Evolutionary conservation across 2,329 filamentous ascomycete species (phyloP), one percentile per base, ranked within the genome.

Genomic region (Chlorencoelia australis): DNA sequence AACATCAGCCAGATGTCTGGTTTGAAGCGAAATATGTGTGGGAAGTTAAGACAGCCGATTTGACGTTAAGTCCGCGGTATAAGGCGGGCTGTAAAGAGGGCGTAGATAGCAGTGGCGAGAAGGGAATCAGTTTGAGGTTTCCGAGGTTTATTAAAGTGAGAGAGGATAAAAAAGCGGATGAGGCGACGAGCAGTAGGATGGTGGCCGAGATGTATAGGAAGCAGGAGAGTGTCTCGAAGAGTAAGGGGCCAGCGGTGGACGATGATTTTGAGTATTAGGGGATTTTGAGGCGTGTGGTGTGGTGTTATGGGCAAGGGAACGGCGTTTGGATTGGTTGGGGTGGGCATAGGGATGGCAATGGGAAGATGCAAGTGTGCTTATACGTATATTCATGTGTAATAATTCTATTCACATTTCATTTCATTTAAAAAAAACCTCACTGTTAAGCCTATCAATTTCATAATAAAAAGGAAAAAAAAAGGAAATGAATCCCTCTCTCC

Each of bases 1-100:
- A 94, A 62, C 87, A 96, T 57, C 91, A 98, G 59, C 91, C 91
- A 2, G 91, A 98, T 58, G 87, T 98, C 24, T 98, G 91, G 91
- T 91, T 98, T 57, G 91, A 98, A 67, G 85, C 91, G 10, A 77
- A 79, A 27, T 80, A 82, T 52, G 91, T 98, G 2, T 98, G 91
- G 91, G 91, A 98, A 62, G 88, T 98, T 49, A 94, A 89, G 67
- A 94, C 89, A 9, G 91, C 91, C 1, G 91, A 98, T 66, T 61
- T 98, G 51, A 96, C 91, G 2, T 71, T 98, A 15, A 89, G 82
- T 49, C 91, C 91, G 17, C 70, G 88, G 25, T 98, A 98, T 63
- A 86, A 88, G 62, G 91, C 91, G n/a, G 91, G 84, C 1, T 75
- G 75, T 30, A 78, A 81, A 49, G 85, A 93, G 56, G 78, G 88